These are phyloP conservation scores for Malassezia psittaci DNA, from an alignment of 1,284 basidiomycete genomes.

Conservation along the genomic window DNA sequence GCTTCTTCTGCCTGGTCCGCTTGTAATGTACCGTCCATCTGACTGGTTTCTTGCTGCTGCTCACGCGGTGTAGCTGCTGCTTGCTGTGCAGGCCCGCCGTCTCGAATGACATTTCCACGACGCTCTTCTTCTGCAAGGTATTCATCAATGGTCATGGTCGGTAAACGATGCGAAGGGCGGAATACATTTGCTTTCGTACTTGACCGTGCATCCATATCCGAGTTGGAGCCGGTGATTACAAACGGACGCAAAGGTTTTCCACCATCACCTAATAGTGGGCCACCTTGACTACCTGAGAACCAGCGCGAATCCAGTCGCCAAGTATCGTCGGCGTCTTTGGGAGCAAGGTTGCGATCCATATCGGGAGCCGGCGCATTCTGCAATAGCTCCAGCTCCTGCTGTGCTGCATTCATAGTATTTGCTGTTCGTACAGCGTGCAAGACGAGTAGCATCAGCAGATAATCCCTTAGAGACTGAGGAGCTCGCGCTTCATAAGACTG, in stretches of 20 bases:
- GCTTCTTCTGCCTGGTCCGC: constrained; percentile 63
- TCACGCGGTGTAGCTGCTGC: constrained; percentile 56
- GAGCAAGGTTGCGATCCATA: not conserved
- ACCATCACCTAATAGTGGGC: constrained; percentile 27
- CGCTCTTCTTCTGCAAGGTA: constrained; percentile 76
- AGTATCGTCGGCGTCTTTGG: constrained; percentile 9
- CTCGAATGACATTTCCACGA: constrained; percentile 73
- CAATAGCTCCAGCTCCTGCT: constrained; percentile 35
- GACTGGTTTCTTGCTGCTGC: constrained; percentile 41
- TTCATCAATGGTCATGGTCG: constrained; percentile 93
- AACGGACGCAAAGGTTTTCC: constrained; percentile 44
- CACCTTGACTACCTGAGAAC: constrained; percentile 10
- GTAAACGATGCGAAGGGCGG: constrained; percentile 70
- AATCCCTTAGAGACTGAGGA: constrained; percentile 25
- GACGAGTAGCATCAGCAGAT: constrained; percentile 32
- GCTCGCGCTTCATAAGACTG: not conserved
- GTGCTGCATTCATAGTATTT: constrained; percentile 17
- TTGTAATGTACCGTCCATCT: constrained; percentile 67
- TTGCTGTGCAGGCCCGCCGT: constrained; percentile 56
- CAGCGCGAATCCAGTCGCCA: constrained; percentile 36
- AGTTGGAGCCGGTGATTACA: constrained; percentile 23
- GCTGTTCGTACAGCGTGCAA: constrained; percentile 27
- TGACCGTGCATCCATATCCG: not conserved
- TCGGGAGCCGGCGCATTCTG: constrained; percentile 25
- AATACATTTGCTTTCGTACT: constrained; percentile 65